phyloP scores from a whole-genome alignment of 352 stramenopile species.

The Peronospora belbahrii region DNA sequence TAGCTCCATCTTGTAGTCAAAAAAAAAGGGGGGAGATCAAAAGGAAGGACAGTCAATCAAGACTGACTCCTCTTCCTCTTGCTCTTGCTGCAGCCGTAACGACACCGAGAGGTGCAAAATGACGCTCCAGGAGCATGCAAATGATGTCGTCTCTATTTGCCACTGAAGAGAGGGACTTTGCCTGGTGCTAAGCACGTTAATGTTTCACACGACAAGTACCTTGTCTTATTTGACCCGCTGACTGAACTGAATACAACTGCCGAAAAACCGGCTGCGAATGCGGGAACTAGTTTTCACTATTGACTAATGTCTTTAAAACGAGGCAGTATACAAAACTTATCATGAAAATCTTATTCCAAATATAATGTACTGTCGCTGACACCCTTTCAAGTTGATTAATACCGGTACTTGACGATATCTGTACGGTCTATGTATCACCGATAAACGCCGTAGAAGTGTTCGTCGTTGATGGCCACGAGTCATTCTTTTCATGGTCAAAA shows the following conservation, averaged over 20 bases:
- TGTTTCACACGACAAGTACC: too few relatives aligned
- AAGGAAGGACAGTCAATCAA: neutral
- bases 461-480: too few relatives aligned
- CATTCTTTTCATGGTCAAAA: too few relatives aligned
- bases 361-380: neutral
- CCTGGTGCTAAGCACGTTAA: slow-evolving; percentile 16
- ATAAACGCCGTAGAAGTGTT: too few relatives aligned
- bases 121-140: slow-evolving; percentile 16
- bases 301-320: neutral
- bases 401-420: too few relatives aligned
- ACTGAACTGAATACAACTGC: slow-evolving; percentile 19
- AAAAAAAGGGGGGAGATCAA: neutral
- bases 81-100: slow-evolving; percentile 1
- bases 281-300: too few relatives aligned
- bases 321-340: neutral
- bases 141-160: neutral
- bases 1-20: slow-evolving; percentile 13
- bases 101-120: slow-evolving; percentile 12
- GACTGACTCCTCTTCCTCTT: neutral
- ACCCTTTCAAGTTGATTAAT: neutral
- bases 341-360: neutral
- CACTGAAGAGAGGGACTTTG: slow-evolving; percentile 3
- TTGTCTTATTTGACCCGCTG: slow-evolving; percentile 11
- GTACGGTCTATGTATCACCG: too few relatives aligned
- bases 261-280: slow-evolving; percentile 2